phyloP scores from a whole-genome alignment of 495 filamentous ascomycete genomes.

The Trypethelium eluteriae region DNA sequence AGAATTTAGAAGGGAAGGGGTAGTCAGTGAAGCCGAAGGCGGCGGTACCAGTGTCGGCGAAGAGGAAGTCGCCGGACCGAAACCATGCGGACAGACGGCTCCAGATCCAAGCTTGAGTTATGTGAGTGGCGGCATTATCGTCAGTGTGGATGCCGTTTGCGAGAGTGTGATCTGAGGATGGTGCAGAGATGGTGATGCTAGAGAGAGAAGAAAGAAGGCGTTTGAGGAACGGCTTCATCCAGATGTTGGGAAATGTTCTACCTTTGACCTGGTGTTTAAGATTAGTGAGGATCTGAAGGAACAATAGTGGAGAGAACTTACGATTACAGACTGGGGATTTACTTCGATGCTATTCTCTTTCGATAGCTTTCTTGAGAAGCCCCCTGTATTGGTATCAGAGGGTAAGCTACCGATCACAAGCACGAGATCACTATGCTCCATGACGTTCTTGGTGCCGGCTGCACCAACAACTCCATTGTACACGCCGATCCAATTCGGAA shows the following conservation, averaged over 20 bases:
- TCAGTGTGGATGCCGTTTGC: constrained; percentile 18
- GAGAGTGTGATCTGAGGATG: constrained; percentile 18
- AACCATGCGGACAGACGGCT: constrained; percentile 27
- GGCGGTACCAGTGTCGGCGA: constrained; percentile 36
- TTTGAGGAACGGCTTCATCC: constrained; percentile 31
- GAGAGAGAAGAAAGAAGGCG: constrained; percentile 15
- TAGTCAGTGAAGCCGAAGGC: constrained; percentile 30
- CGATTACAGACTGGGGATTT: constrained; percentile 26
- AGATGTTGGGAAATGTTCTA: constrained; percentile 23
- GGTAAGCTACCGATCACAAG: constrained; percentile 32
- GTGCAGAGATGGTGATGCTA: constrained; percentile 17
- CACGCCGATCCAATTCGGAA: constrained; percentile 30
- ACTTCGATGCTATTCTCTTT: constrained; percentile 25
- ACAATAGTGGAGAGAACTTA: neutral
- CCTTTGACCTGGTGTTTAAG: constrained; percentile 24
- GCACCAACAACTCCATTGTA: constrained; percentile 30
- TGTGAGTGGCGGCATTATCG: constrained; percentile 28
- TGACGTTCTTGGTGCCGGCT: constrained; percentile 23
- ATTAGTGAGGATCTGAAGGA: neutral
- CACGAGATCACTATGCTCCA: constrained; percentile 28
- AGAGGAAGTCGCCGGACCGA: constrained; percentile 31
- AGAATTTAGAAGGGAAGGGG: constrained; percentile 20
- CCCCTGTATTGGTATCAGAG: constrained; percentile 34
- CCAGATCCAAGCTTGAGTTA: constrained; percentile 37
- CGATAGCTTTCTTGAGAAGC: constrained; percentile 29